phyloP scores from a whole-genome alignment of 352 stramenopile genomes.

The Thraustochytrium striatum region DNA sequence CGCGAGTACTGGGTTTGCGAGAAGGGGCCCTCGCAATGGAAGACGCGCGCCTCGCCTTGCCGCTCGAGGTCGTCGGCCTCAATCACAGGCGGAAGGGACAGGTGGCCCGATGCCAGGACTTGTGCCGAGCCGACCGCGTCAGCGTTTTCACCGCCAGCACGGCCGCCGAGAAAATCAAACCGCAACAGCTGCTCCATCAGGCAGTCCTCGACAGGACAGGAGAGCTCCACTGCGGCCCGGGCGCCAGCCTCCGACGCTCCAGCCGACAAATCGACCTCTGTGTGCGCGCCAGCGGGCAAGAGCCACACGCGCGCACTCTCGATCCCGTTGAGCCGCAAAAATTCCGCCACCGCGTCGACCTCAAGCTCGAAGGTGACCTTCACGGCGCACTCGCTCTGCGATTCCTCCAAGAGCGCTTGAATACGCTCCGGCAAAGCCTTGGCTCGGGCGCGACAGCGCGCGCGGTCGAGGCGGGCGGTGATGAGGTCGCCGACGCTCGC shows the following conservation, averaged over 20 bases:
- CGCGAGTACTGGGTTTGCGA: background rate
- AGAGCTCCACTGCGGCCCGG: too few relatives aligned
- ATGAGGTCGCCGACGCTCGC: background rate
- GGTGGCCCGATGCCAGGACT: background rate
- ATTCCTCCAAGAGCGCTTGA: background rate
- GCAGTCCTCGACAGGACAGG: background rate
- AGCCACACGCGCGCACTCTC: background rate
- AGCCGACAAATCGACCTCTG: too few relatives aligned
- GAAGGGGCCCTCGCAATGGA: background rate
- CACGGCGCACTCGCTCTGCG: background rate
- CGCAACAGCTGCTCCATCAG: slow-evolving; percentile 10
- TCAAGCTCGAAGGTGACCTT: background rate
- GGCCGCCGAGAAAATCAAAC: slow-evolving; percentile 7
- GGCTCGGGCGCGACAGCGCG: too few relatives aligned
- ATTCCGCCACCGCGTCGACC: background rate
- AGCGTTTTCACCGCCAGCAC: background rate
- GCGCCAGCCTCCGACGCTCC: too few relatives aligned
- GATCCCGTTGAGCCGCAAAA: background rate
- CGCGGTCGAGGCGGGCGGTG: too few relatives aligned
- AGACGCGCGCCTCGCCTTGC: background rate
- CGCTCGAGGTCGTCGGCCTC: slow-evolving; percentile 8
- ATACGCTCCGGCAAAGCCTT: background rate
- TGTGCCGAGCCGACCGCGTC: too few relatives aligned
- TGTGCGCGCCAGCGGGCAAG: background rate
- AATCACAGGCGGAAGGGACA: background rate